Percentiles rank a stretch among this genome's conserved stretches.
Evolutionary conservation across 2,329 filamentous ascomycete species (phyloP).

Genomic region (Apiospora arundinis): DNA sequence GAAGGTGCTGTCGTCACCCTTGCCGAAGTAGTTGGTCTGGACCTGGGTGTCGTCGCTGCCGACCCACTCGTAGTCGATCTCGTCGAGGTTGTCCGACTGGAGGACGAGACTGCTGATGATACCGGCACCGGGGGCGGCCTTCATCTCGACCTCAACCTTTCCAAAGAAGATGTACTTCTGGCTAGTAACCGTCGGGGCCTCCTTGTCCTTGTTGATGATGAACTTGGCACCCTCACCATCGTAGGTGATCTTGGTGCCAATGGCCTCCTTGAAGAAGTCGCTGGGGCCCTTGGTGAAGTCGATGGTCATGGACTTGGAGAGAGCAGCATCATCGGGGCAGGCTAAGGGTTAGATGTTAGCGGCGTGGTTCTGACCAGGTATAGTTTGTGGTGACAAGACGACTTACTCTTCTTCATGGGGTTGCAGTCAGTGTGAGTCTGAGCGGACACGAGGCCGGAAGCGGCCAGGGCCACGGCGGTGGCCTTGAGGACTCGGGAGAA

Average conservation of each 20-base stretch:
- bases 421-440: conserved; percentile 65
- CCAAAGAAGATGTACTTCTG: conserved; percentile 98
- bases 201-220: conserved; percentile 70
- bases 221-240: conserved; percentile 58
- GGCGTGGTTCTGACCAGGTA: conserved; percentile 1
- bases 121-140: conserved; percentile 80
- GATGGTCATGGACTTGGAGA: conserved; percentile 67
- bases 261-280: conserved; percentile 53
- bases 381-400: background rate
- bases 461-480: conserved; percentile 55
- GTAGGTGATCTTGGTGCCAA: conserved; percentile 57
- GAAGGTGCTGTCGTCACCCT: conserved; percentile 62
- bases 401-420: conserved; percentile 57
- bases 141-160: conserved; percentile 78
- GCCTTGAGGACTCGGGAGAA: conserved; percentile 53
- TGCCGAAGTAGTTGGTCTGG: conserved; percentile 77
- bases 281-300: conserved; percentile 79
- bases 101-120: conserved; percentile 91
- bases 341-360: conserved; percentile 43
- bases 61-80: conserved; percentile 97
- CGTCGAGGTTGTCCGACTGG: conserved; percentile 88
- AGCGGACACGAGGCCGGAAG: conserved; percentile 55
- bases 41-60: conserved; percentile 76
- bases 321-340: conserved; percentile 78
- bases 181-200: conserved; percentile 75